Evolutionary conservation across 78 protist species (phyloP), one percentile per base, ranked within the genome.

Genomic region (Dictyostelium citrinum): DNA sequence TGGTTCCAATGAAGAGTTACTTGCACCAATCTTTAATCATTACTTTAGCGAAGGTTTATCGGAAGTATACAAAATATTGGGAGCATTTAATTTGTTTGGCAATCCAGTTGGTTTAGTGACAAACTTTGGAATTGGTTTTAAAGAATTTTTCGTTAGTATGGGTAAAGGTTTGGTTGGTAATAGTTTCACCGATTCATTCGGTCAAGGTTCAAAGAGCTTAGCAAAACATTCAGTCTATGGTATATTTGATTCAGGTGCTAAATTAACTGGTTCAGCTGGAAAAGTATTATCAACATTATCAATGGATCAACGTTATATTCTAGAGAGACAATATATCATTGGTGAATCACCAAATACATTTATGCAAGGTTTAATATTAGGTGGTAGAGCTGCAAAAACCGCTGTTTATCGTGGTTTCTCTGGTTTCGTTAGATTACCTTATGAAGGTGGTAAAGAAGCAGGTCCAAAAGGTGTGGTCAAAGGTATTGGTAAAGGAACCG

Each of bases 401-500:
- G 90, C 91, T 31, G 22, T 90, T 10, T 77, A 90, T 6, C 84
- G 90, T 14, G 97, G 95, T 45, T 70, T 96, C n/a, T 51, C 93
- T 11, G 98, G 98, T 33, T 11, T 97, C 16, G 92, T 90, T 9
- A 11, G 43, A 72, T 12, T 83, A 31, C 98, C 98, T 1, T 60
- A 90, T 31, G 60, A 94, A 24, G 98, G 98, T 49, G 97, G 96
- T 6, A 70, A 72, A 77, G 70, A 74, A 37, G 82, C 27, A 16
- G 98, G 98, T 9, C 31, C 49, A 20, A 24, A 31, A 24, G 98
- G 98, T 31, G 82, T 86, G 5, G 17, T 95, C 24, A 94, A 93
- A 55, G 98, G 98, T 16, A 37, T 97, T 27, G 98, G 98, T 20
- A 95, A 97, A 51, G 98, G 98, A 24, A 58, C 92, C 3, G 97